phyloP scores from a whole-genome alignment of 495 filamentous ascomycete genomes.

The Durotheca rogersii region DNA sequence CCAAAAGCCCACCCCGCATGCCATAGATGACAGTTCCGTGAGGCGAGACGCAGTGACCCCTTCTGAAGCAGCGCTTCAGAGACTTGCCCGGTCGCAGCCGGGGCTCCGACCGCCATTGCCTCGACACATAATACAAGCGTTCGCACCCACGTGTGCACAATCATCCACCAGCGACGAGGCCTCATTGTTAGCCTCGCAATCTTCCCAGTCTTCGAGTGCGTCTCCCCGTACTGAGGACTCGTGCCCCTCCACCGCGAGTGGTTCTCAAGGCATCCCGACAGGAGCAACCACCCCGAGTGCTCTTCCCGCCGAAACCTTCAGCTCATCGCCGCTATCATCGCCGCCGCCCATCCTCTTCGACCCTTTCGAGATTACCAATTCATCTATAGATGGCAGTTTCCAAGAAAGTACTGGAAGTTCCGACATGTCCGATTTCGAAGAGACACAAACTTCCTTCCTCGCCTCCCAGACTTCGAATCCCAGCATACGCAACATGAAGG shows the following conservation, averaged over 20 bases:
- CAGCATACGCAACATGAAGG: conserved; percentile 59
- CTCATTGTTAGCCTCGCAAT: conserved; percentile 15
- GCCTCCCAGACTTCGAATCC: conserved; percentile 46
- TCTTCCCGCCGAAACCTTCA: conserved; percentile 20
- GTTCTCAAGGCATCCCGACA: background rate
- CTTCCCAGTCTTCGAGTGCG: conserved; percentile 15
- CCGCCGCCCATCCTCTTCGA: conserved; percentile 47
- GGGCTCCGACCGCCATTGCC: conserved; percentile 22
- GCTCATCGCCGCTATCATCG: conserved; percentile 49
- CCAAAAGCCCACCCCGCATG: background rate
- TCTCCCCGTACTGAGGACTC: conserved; percentile 31
- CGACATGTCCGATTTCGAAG: conserved; percentile 41
- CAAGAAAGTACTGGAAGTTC: conserved; percentile 30
- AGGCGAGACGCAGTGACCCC: background rate
- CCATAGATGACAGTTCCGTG: background rate
- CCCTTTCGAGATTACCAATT: conserved; percentile 41
- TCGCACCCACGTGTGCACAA: conserved; percentile 17
- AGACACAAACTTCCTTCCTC: conserved; percentile 40
- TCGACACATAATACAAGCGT: conserved; percentile 21
- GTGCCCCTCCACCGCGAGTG: background rate
- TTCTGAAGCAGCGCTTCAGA: conserved; percentile 1
- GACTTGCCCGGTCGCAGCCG: conserved; percentile 26
- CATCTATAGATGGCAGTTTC: conserved; percentile 33
- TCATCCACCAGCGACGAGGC: conserved; percentile 28
- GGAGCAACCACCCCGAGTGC: conserved; percentile 24